These are phyloP conservation scores for Endocalyx cinctus DNA, from an alignment of 2,329 filamentous ascomycete species.

Conservation along the genomic window DNA sequence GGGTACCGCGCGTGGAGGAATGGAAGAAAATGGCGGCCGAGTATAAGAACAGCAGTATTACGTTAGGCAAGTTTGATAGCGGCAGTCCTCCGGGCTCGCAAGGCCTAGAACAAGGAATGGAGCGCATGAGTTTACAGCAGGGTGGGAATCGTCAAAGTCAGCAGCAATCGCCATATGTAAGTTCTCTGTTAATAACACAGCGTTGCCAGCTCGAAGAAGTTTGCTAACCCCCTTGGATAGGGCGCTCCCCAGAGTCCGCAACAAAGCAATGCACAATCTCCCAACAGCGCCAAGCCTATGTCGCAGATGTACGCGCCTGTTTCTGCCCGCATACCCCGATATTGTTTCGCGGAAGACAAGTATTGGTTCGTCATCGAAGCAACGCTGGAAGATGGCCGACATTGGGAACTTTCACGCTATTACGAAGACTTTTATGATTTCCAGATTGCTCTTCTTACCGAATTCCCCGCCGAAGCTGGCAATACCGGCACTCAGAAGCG, in stretches of 20 bases:
- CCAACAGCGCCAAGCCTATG: slow-evolving; percentile 30
- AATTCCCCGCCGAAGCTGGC: slow-evolving; percentile 88
- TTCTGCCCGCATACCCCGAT: slow-evolving; percentile 80
- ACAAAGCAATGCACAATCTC: slow-evolving; percentile 32
- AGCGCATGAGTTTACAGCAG: slow-evolving; percentile 70
- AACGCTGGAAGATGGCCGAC: slow-evolving; percentile 79
- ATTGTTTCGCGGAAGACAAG: slow-evolving; percentile 94
- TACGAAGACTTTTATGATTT: slow-evolving; percentile 99
- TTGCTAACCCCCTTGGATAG: no score
- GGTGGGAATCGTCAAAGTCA: slow-evolving; percentile 43
- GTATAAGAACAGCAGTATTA: slow-evolving; percentile 99
- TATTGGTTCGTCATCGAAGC: slow-evolving; percentile 99
- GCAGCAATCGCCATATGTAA: slow-evolving; percentile 31
- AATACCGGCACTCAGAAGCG: slow-evolving; percentile 75
- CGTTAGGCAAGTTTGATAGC: slow-evolving; percentile 81
- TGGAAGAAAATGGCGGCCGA: slow-evolving; percentile 99
- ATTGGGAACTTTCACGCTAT: slow-evolving; percentile 90
- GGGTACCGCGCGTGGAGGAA: slow-evolving; percentile 91
- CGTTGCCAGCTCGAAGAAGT: not conserved
- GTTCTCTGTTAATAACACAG: slow-evolving; percentile 4
- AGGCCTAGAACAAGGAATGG: slow-evolving; percentile 65
- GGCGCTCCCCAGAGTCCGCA: slow-evolving; percentile 34
- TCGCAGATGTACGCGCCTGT: slow-evolving; percentile 69
- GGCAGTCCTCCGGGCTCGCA: slow-evolving; percentile 36
- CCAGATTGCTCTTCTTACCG: slow-evolving; percentile 89